phyloP scores from a whole-genome alignment of 2,329 filamentous ascomycete species.

The Nemania sp. region DNA sequence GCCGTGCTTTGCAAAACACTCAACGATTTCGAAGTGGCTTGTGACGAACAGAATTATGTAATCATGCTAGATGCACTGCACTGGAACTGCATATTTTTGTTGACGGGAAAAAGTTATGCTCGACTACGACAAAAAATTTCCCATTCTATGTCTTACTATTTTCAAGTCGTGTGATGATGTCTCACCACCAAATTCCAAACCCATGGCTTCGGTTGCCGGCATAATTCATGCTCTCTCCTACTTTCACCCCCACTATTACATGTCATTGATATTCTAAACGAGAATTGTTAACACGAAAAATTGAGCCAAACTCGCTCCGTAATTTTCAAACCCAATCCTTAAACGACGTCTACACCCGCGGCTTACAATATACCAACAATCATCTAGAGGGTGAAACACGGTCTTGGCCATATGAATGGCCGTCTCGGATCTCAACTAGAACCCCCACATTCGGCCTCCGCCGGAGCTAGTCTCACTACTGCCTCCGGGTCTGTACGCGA shows the following conservation, averaged over 20 bases:
- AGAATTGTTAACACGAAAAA: no score
- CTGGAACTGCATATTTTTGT: no score
- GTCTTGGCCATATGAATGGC: not conserved
- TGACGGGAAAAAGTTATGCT: not conserved
- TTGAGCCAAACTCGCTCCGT: no score
- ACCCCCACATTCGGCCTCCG: conserved; percentile 3
- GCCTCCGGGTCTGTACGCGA: not conserved
- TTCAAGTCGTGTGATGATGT: conserved; percentile 8
- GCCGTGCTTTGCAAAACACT: no score
- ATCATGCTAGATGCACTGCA: no score
- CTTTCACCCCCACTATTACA: no score
- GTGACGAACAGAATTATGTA: no score
- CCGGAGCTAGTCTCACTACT: not conserved
- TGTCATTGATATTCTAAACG: no score
- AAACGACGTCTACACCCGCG: not conserved
- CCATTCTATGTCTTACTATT: not conserved
- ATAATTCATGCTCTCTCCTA: not conserved
- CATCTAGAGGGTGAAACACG: conserved; percentile 1
- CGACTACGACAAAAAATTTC: not conserved
- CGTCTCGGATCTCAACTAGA: not conserved
- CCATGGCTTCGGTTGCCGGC: not conserved
- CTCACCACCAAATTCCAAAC: not conserved
- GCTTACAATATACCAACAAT: not conserved
- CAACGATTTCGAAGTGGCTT: no score
- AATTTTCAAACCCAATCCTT: not conserved